Evolutionary conservation across 2,329 filamentous ascomycete genomes (phyloP).

Genomic region (Diaporthe citri): DNA sequence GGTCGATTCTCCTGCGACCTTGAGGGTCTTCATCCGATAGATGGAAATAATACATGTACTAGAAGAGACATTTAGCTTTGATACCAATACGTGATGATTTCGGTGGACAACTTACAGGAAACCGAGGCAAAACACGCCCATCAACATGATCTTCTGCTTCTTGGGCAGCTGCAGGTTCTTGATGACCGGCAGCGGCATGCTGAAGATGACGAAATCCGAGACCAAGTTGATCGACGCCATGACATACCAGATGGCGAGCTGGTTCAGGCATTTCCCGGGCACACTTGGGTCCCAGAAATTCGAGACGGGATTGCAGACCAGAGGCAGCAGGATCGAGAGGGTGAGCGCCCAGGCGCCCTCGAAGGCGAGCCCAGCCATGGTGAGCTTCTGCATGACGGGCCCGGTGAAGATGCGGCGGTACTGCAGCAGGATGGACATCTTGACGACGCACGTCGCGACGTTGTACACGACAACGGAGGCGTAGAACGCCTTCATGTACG

Average conservation of each 20-base stretch:
- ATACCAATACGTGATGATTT: not conserved
- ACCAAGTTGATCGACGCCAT: slow-evolving; percentile 45
- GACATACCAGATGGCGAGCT: slow-evolving; percentile 44
- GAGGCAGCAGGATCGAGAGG: slow-evolving; percentile 43
- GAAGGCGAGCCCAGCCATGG: slow-evolving; percentile 41
- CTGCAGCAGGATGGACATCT: slow-evolving; percentile 52
- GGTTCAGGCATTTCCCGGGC: slow-evolving; percentile 44
- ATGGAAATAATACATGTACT: slow-evolving; percentile 48
- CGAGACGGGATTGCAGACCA: slow-evolving; percentile 44
- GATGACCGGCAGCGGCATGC: slow-evolving; percentile 46
- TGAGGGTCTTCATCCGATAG: slow-evolving; percentile 46
- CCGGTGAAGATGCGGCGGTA: slow-evolving; percentile 52
- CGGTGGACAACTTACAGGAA: slow-evolving; percentile 44
- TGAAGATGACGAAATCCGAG: slow-evolving; percentile 45
- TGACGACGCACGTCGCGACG: slow-evolving; percentile 47
- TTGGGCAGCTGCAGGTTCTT: slow-evolving; percentile 44
- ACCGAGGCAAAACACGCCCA: slow-evolving; percentile 45
- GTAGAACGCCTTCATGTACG: slow-evolving; percentile 47
- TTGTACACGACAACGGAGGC: slow-evolving; percentile 50
- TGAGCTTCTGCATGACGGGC: slow-evolving; percentile 43
- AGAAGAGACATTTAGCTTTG: not conserved
- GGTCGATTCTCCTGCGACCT: slow-evolving; percentile 41
- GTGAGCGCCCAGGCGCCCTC: slow-evolving; percentile 44
- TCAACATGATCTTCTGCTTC: slow-evolving; percentile 45
- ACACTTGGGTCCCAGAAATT: slow-evolving; percentile 44